phyloP scores from a whole-genome alignment of 2,329 filamentous ascomycete species.

The Colletotrichum sp. region DNA sequence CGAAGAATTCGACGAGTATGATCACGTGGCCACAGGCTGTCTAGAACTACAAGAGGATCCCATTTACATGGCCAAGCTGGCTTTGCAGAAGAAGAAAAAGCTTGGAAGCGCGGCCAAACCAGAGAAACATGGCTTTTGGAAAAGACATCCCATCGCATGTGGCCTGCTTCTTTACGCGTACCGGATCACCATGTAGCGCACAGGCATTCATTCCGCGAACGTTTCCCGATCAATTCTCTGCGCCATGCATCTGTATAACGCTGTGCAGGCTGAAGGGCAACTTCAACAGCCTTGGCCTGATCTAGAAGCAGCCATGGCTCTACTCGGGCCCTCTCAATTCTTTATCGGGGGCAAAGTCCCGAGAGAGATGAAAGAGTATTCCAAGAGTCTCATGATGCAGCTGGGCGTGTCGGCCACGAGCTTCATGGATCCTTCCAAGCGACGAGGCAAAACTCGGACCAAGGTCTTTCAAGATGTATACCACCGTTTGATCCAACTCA shows the following conservation, averaged over 20 bases:
- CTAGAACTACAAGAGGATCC: background rate
- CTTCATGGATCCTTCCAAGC: slow-evolving; percentile 26
- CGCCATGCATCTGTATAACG: slow-evolving; percentile 46
- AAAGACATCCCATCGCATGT: background rate
- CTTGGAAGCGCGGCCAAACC: background rate
- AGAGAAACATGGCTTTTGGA: background rate
- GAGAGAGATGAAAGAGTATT: background rate
- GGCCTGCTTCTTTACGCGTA: slow-evolving; percentile 37
- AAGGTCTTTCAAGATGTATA: slow-evolving; percentile 19
- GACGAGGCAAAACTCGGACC: slow-evolving; percentile 10
- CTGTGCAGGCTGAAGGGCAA: slow-evolving; percentile 32
- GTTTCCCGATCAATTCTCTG: slow-evolving; percentile 44
- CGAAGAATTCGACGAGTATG: background rate
- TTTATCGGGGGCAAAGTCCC: slow-evolving; percentile 36
- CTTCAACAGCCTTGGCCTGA: slow-evolving; percentile 38
- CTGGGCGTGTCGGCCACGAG: slow-evolving; percentile 38
- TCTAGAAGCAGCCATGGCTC: slow-evolving; percentile 37
- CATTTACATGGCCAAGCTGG: background rate
- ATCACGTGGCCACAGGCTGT: background rate
- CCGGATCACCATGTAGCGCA: slow-evolving; percentile 33
- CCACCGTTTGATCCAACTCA: slow-evolving; percentile 32
- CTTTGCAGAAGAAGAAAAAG: background rate
- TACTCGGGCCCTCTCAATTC: slow-evolving; percentile 35
- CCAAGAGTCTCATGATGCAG: slow-evolving; percentile 39
- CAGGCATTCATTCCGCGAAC: slow-evolving; percentile 35